phyloP scores from a whole-genome alignment of 1,139 yeast genomes.

The Pneumocystis canis region DNA sequence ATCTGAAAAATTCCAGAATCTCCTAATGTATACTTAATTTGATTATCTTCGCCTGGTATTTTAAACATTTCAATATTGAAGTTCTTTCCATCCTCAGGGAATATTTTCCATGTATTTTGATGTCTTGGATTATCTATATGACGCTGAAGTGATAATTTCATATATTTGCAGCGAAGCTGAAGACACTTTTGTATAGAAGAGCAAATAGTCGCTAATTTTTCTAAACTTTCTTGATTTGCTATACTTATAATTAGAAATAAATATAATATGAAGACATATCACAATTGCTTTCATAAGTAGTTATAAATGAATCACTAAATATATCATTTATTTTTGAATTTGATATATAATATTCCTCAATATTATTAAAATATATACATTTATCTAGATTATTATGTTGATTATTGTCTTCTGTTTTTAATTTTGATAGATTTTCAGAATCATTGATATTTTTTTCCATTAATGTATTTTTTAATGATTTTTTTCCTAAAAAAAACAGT shows the following conservation, averaged over 20 bases:
- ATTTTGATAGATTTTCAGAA: not conserved
- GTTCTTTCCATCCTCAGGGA: slow-evolving; percentile 52
- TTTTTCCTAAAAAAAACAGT: not conserved
- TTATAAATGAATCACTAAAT: not conserved
- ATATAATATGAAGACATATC: not conserved
- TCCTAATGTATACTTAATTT: slow-evolving; percentile 38
- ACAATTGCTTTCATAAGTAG: not conserved
- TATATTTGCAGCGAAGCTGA: slow-evolving; percentile 63
- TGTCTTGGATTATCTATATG: slow-evolving; percentile 77
- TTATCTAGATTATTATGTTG: not conserved
- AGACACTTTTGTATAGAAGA: slow-evolving; percentile 57
- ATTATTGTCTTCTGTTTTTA: no score
- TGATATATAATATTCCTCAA: not conserved
- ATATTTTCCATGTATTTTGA: slow-evolving; percentile 51
- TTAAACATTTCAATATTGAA: slow-evolving; percentile 47
- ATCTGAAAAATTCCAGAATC: slow-evolving; percentile 59
- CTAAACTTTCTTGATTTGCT: not conserved
- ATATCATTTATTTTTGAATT: not conserved
- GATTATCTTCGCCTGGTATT: slow-evolving; percentile 48
- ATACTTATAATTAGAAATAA: no score
- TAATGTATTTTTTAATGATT: not conserved
- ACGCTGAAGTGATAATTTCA: slow-evolving; percentile 53
- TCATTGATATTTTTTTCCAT: not conserved
- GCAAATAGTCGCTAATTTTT: slow-evolving; percentile 55
- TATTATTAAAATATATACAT: not conserved